phyloP scores from a whole-genome alignment of 73 alveolate genomes.

The Paraurostyla sp. region DNA sequence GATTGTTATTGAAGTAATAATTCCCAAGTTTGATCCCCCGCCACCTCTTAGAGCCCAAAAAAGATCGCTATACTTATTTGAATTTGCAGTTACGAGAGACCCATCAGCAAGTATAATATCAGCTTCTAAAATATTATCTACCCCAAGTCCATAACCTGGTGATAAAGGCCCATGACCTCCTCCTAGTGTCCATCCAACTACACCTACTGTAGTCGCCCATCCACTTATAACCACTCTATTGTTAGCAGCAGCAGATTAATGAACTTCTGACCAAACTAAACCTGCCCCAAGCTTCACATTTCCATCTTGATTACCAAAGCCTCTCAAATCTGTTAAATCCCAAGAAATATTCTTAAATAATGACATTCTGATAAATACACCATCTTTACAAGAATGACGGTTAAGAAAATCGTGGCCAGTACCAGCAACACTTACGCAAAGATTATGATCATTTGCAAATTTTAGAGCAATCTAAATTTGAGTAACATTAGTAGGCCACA shows the following conservation, averaged over 20 bases:
- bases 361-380: too few relatives aligned
- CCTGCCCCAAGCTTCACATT: not conserved
- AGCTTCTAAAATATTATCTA: not conserved
- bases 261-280: not conserved
- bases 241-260: not conserved
- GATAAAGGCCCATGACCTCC: not conserved
- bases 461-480: too few relatives aligned
- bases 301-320: not conserved
- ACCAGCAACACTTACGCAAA: too few relatives aligned
- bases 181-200: not conserved
- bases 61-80: too few relatives aligned
- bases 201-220: not conserved
- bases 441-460: too few relatives aligned
- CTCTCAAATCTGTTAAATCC: not conserved
- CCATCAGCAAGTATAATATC: not conserved
- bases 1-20: too few relatives aligned
- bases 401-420: too few relatives aligned
- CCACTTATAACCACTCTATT: not conserved
- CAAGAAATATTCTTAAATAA: not conserved
- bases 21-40: too few relatives aligned
- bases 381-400: too few relatives aligned
- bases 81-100: not conserved
- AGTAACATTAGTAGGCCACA: too few relatives aligned
- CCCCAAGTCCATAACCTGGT: not conserved
- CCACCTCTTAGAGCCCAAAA: too few relatives aligned